phyloP scores from a whole-genome alignment of 768 basidiomycete genomes.

The Thelephora ganbajun region DNA sequence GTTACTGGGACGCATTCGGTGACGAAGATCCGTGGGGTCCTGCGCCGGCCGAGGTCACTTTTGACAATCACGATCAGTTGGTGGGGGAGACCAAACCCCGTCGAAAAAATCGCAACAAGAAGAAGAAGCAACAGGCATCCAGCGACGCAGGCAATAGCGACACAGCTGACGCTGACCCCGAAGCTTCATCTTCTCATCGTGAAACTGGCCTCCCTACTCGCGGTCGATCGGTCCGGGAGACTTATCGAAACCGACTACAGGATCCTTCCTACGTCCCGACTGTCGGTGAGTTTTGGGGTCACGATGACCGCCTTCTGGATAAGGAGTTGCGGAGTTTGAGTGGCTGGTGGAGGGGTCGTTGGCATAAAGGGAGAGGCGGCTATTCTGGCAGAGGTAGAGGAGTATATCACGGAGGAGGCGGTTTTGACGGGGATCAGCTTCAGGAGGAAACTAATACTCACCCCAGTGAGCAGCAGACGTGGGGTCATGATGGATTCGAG shows the following conservation, averaged over 20 bases:
- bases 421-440: slow-evolving; percentile 8
- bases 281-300: slow-evolving; percentile 89
- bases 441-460: slow-evolving; percentile 20
- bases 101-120: slow-evolving; percentile 13
- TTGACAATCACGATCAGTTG: slow-evolving; percentile 15
- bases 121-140: slow-evolving; percentile 23
- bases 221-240: slow-evolving; percentile 64
- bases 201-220: slow-evolving; percentile 17
- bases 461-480: slow-evolving; percentile 53
- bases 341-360: slow-evolving; percentile 76
- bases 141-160: slow-evolving; percentile 19
- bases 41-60: slow-evolving; percentile 41
- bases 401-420: slow-evolving; percentile 8
- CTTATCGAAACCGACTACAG: slow-evolving; percentile 72
- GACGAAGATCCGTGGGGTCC: slow-evolving; percentile 52
- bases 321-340: slow-evolving; percentile 72
- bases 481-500: slow-evolving; percentile 84
- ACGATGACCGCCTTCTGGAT: slow-evolving; percentile 81
- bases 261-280: slow-evolving; percentile 87
- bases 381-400: slow-evolving; percentile 39
- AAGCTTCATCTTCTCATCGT: slow-evolving; percentile 27
- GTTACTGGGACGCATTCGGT: slow-evolving; percentile 56
- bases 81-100: slow-evolving; percentile 5
- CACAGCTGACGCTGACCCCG: slow-evolving; percentile 19
- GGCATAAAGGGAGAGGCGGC: slow-evolving; percentile 49